Evolutionary conservation across 352 stramenopile species (phyloP).

Genomic region (Globisporangium spiculum): DNA sequence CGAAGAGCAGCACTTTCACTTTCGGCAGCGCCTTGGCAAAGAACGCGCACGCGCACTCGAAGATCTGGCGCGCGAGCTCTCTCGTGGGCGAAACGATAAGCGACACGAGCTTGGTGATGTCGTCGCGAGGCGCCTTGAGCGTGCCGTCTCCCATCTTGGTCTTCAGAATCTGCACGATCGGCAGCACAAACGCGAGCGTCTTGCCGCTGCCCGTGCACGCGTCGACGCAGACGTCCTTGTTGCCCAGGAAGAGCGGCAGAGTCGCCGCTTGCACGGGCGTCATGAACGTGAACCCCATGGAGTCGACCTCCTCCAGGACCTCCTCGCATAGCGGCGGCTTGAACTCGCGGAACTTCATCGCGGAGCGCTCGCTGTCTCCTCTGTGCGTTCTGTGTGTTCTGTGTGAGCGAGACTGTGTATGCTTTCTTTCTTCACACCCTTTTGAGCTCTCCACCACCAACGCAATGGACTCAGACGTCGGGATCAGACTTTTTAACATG

Average conservation of each 20-base stretch:
- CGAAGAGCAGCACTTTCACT: conserved; percentile 86
- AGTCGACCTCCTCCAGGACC: conserved; percentile 67
- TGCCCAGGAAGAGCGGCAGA: conserved; percentile 91
- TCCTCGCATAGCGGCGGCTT: conserved; percentile 69
- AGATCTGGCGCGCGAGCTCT: conserved; percentile 86
- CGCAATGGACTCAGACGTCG: not conserved
- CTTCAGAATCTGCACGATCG: conserved; percentile 91
- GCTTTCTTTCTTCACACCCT: not conserved
- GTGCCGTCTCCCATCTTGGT: conserved; percentile 55
- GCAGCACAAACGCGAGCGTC: conserved; percentile 94
- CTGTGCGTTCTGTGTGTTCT: not conserved
- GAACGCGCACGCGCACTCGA: conserved; percentile 68
- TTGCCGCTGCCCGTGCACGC: conserved; percentile 95
- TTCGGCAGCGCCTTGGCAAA: conserved; percentile 52
- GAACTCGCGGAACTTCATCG: conserved; percentile 84
- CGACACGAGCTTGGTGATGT: conserved; percentile 68
- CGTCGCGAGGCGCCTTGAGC: conserved; percentile 50
- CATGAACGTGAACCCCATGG: conserved; percentile 86
- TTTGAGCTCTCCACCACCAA: conserved; percentile 12
- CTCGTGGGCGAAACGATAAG: conserved; percentile 89
- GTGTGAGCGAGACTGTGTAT: not conserved
- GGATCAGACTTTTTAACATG: too few relatives aligned
- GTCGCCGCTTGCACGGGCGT: conserved; percentile 91
- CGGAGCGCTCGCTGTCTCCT: not conserved
- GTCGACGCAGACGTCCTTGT: conserved; percentile 94